Evolutionary conservation across 257 asterid species (phyloP), one percentile per base, ranked within the genome.

Genomic region (Thymus quinquecostatus): DNA sequence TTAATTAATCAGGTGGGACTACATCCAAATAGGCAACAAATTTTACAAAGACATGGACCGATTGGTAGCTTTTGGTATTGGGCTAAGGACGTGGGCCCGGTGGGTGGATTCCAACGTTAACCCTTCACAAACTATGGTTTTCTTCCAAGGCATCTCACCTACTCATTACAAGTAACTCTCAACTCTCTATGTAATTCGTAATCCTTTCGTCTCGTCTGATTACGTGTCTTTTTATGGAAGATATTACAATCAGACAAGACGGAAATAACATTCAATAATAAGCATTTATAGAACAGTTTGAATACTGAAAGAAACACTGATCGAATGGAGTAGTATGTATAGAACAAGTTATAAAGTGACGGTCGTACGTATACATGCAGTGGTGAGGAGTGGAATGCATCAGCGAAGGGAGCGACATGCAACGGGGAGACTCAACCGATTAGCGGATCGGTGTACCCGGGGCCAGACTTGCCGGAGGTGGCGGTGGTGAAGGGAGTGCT

Each of bases 91-190:
- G 11, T 92, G 97, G 97, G 77, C 90, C 30, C 82, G 80, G 3
- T 89, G 96, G 97, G 90, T 89, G 13, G 96, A 89, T 72, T 74
- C 88, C 2, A 85, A 89, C 54, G 71, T 85, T 30, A 72, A 87
- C 65, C 79, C 92, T 1, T 60, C 83, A 67, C 49, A 76, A 30
- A 86, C 96, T 38, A 81, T 30, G 77, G 86, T 89, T 27, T 83
- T 91, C 81, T 91, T 88, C 65, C 94, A 85, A 56, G 92, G 97
- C 74, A 88, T 91, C 64, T 88, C 97, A 71, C 96, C 96, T 21
- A 82, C 92, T 61, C 97, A 91, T 82, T 91, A 89, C 84, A 77
- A 87, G 97, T 91, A 84, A 82, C 83, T n/a, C 34, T 21, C 1
- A 14, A 4, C 6, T 6, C 44, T 14, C 62, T 54, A 10, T 38